A percentile compares a stretch with the other conserved stretches of the same genome.
Conservation (phyloP, 2,329 filamentous ascomycete genomes). For the Paraphoma chrysanthemicola region DNA sequence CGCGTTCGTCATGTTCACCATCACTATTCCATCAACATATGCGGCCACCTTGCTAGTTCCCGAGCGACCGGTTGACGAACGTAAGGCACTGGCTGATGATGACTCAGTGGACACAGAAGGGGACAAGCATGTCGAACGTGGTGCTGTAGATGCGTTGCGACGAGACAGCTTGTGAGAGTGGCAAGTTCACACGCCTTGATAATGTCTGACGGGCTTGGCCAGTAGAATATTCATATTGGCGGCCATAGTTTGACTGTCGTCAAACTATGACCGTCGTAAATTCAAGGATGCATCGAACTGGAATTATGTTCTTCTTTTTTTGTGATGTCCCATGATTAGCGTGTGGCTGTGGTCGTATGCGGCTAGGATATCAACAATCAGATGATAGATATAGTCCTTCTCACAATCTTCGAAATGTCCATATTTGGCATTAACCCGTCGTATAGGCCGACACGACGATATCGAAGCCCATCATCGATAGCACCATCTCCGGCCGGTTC, state of each 20-base stretch:
- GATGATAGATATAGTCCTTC: neutral
- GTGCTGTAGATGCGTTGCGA: neutral
- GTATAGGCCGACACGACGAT: neutral
- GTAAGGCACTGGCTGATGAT: constrained; percentile 9
- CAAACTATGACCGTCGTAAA: too few relatives aligned
- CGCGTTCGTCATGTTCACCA: constrained; percentile 57
- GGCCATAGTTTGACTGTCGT: too few relatives aligned
- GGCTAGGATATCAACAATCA: neutral
- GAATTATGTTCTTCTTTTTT: too few relatives aligned
- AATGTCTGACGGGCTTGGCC: neutral
- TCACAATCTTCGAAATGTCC: neutral
- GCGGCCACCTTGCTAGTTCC: constrained; percentile 31
- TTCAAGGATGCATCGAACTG: too few relatives aligned
- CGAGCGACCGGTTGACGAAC: constrained; percentile 24
- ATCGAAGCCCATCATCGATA: neutral
- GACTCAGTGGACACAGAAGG: neutral
- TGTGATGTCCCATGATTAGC: too few relatives aligned
- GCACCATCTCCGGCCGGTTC: neutral
- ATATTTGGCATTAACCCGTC: neutral
- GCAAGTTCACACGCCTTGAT: neutral
- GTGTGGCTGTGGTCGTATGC: too few relatives aligned
- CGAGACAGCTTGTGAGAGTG: neutral
- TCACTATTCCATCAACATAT: constrained; percentile 43
- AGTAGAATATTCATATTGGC: too few relatives aligned
- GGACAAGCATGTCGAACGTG: neutral